phyloP scores from a whole-genome alignment of 1,284 basidiomycete genomes.

The Phellopilus nigrolimitatus region DNA sequence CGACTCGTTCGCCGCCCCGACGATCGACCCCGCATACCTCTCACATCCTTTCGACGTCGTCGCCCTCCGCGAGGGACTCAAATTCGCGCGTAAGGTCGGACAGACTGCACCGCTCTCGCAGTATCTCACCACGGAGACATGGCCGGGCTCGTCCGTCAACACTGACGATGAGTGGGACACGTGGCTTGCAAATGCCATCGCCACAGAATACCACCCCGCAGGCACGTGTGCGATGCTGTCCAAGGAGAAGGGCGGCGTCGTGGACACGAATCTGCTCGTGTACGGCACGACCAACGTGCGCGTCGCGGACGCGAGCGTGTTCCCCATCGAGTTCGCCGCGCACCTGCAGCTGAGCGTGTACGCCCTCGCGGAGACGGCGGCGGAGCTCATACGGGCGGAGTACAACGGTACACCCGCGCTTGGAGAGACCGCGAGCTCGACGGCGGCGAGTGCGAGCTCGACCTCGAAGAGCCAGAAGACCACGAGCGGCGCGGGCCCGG shows the following conservation, averaged over 20 bases:
- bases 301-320: slow-evolving; percentile 50
- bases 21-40: slow-evolving; percentile 63
- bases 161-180: slow-evolving; percentile 44
- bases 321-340: slow-evolving; percentile 47
- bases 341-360: slow-evolving; percentile 58
- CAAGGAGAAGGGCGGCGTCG: slow-evolving; percentile 55
- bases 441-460: neutral
- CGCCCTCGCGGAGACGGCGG: slow-evolving; percentile 66
- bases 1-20: slow-evolving; percentile 49
- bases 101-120: slow-evolving; percentile 36
- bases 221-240: slow-evolving; percentile 65
- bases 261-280: slow-evolving; percentile 56
- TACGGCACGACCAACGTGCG: slow-evolving; percentile 57
- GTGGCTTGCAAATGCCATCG: slow-evolving; percentile 38
- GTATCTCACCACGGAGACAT: slow-evolving; percentile 34
- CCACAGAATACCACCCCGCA: slow-evolving; percentile 52
- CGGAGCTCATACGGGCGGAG: slow-evolving; percentile 51
- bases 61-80: slow-evolving; percentile 55
- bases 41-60: slow-evolving; percentile 45
- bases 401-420: slow-evolving; percentile 34
- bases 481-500: neutral
- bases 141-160: slow-evolving; percentile 36
- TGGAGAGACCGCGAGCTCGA: slow-evolving; percentile 18
- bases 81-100: slow-evolving; percentile 45
- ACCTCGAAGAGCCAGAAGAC: neutral